Evolutionary conservation across 1,284 basidiomycete genomes (phyloP), one percentile per base, ranked within the genome.

Genomic region (Malassezia pachydermatis): DNA sequence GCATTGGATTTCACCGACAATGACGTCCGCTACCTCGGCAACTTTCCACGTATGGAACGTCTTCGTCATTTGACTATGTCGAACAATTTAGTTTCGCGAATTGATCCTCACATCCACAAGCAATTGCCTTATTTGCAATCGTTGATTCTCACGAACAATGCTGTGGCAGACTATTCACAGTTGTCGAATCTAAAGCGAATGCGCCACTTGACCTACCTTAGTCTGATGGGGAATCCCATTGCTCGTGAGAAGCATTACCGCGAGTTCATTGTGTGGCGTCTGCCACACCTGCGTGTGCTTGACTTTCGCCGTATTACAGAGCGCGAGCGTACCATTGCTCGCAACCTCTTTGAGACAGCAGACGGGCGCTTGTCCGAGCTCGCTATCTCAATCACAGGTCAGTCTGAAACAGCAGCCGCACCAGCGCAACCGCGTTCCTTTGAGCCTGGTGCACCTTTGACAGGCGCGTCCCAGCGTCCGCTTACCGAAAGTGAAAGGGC

Each of bases 271-370:
- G 66, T 79, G 27, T 78, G 76, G 75, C 76, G 76, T 39, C 68
- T 74, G 48, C 74, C 74, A 0, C 70, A 72, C 35, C 79, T 99
- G 67, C 83, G 90, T 77, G 86, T 90, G 72, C 79, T 99, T 67
- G 94, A 99, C 79, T 98, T 86, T 75, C 83, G 87, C 77, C 82
- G 92, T 73, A 85, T 99, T 70, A 86, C 87, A 73, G 88, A 95
- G 73, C 86, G 88, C 80, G 86, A 88, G 75, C 76, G 84, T 48
- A 55, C 30, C 9, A 20, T 60, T 22, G 64, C 66, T 9, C 61
- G 55, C 29, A 46, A 57, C 9, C 38, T 66, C 16, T 59, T 68
- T 57, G 59, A 65, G 54, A 55, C 55, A 2, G 33, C 56, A 9
- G 65, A 67, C 27, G 64, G 60, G 2, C 45, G 56, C 19, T 59